phyloP scores from a whole-genome alignment of 805 yeast species.

The Starmerella etchellsii region DNA sequence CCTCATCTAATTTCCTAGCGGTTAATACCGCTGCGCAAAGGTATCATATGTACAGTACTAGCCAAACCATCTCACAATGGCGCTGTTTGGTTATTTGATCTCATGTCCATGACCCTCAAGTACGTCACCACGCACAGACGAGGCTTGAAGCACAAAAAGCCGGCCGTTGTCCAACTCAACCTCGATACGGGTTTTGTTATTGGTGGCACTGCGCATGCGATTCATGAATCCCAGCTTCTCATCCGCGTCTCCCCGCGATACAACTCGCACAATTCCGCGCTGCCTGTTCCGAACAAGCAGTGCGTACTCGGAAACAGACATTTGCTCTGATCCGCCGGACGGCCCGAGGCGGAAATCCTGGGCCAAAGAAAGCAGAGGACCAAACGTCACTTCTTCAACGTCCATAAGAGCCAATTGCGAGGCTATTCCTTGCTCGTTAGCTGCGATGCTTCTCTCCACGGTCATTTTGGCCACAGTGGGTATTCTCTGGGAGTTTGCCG shows the following conservation, averaged over 20 bases:
- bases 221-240: neutral
- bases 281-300: neutral
- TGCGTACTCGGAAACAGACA: constrained; percentile 10
- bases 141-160: neutral
- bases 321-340: constrained; percentile 7
- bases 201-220: too few relatives aligned
- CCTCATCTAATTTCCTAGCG: neutral
- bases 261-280: constrained; percentile 7
- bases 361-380: constrained; percentile 3
- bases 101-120: constrained; percentile 5
- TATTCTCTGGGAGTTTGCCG: constrained; percentile 1
- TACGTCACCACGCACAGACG: neutral
- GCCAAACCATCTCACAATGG: too few relatives aligned
- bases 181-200: constrained; percentile 8
- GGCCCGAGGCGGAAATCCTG: constrained; percentile 12
- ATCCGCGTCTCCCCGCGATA: neutral
- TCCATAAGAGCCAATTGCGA: neutral
- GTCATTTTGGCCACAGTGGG: constrained; percentile 10
- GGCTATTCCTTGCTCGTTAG: constrained; percentile 7
- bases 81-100: too few relatives aligned
- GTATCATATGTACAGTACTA: neutral
- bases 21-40: too few relatives aligned
- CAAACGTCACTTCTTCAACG: neutral
- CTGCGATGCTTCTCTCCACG: constrained; percentile 6
- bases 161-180: constrained; percentile 1